A percentile compares a stretch with the other conserved stretches of the same genome.
These are phyloP conservation scores for Cardiospermum halicacabum DNA, from an alignment of 345 rosid genomes.

Conservation along the genomic window DNA sequence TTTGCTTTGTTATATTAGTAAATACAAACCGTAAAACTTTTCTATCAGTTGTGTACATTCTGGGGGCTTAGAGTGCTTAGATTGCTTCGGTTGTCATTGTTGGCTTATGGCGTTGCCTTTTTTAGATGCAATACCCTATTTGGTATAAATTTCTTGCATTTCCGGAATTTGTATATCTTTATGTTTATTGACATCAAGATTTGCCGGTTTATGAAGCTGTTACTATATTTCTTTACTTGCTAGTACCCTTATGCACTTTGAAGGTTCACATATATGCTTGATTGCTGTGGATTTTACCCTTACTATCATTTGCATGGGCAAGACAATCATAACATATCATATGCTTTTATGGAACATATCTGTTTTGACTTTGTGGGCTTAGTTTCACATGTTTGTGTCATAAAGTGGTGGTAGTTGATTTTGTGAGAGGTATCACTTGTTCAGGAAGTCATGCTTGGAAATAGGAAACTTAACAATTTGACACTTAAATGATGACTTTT, in stretches of 20 bases:
- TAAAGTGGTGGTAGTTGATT: neutral
- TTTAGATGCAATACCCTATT: neutral
- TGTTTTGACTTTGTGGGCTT: neutral
- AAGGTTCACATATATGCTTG: no score
- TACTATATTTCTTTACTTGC: neutral
- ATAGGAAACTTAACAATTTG: neutral
- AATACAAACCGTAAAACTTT: neutral
- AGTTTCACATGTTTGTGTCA: neutral
- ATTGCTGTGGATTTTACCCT: no score
- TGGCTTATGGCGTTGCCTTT: neutral
- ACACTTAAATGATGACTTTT: neutral
- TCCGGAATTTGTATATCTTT: neutral
- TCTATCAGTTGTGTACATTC: neutral
- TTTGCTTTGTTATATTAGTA: conserved; percentile 12
- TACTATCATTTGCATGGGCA: neutral
- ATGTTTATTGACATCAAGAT: neutral
- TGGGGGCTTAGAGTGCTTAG: neutral
- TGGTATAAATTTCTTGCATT: neutral
- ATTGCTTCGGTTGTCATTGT: no score
- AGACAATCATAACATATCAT: neutral
- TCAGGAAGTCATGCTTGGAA: neutral
- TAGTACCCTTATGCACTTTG: neutral
- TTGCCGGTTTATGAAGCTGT: neutral
- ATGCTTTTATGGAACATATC: neutral
- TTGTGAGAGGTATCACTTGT: neutral